Conservation (phyloP, 2,329 filamentous ascomycete species). For the Cadophora gregata region DNA sequence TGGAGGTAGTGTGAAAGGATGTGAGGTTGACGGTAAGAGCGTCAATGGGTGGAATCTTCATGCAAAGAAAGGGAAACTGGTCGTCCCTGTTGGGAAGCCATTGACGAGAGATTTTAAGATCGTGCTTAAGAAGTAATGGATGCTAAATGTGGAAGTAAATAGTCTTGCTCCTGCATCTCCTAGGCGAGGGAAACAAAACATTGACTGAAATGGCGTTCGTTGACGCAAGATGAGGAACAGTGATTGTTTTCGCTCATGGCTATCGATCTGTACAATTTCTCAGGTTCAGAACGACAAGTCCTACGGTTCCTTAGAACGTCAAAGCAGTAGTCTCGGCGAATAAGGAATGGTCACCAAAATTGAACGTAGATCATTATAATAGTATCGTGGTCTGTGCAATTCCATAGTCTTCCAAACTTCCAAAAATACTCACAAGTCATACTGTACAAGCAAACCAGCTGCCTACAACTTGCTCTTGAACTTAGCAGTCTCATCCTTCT, state of each 20-base stretch:
- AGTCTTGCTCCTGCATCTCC: not conserved
- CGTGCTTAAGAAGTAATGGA: constrained; percentile 6
- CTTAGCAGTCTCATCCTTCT: constrained; percentile 57
- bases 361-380: not conserved
- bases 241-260: not conserved
- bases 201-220: not conserved
- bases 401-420: not conserved
- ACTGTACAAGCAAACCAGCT: constrained; percentile 11
- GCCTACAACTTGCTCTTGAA: constrained; percentile 57
- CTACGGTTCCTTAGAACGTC: no score
- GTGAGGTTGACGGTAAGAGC: constrained; percentile 24
- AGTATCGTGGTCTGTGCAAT: not conserved
- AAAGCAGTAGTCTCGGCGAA: no score
- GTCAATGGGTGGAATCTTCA: constrained; percentile 13
- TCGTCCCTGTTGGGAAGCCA: constrained; percentile 26
- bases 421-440: constrained; percentile 5
- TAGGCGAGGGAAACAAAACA: not conserved
- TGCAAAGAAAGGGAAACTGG: constrained; percentile 23
- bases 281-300: not conserved
- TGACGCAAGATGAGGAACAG: not conserved
- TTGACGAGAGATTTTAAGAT: constrained; percentile 29
- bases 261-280: not conserved
- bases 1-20: constrained; percentile 22
- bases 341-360: not conserved
- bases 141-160: not conserved